phyloP scores from a whole-genome alignment of 768 basidiomycete species.

The Tephrocybe sp. region DNA sequence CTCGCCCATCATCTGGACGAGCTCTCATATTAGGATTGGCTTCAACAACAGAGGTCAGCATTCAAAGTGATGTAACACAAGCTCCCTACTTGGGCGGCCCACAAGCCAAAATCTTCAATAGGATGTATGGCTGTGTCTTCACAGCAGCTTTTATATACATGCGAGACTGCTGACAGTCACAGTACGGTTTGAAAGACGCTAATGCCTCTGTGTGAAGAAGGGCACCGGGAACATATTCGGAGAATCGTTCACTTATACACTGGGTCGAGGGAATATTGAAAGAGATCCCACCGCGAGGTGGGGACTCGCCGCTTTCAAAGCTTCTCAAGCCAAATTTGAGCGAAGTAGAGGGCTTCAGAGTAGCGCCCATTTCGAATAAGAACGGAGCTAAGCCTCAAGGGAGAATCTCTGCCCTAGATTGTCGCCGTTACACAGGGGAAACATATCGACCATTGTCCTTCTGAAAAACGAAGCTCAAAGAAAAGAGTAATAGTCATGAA shows the following conservation, averaged over 20 bases:
- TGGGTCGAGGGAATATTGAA: background rate
- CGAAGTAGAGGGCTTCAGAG: constrained; percentile 38
- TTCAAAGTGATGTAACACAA: too few relatives aligned
- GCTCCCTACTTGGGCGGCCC: constrained; percentile 20
- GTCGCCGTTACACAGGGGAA: constrained; percentile 41
- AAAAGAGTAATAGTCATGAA: background rate
- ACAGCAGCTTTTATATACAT: constrained; percentile 38
- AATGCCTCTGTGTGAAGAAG: constrained; percentile 38
- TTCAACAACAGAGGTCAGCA: background rate
- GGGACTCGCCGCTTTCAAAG: constrained; percentile 21
- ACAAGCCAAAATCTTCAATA: constrained; percentile 37
- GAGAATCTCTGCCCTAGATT: constrained; percentile 35
- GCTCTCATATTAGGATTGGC: constrained; percentile 24
- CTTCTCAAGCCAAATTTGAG: constrained; percentile 27
- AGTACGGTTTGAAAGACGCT: constrained; percentile 38
- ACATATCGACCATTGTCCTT: constrained; percentile 35
- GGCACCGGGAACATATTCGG: constrained; percentile 10
- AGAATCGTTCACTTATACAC: background rate
- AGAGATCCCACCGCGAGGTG: background rate
- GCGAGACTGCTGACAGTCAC: constrained; percentile 33
- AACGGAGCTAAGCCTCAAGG: constrained; percentile 35
- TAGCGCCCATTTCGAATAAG: constrained; percentile 31
- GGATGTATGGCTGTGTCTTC: constrained; percentile 28
- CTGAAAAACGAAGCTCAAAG: constrained; percentile 16
- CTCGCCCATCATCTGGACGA: constrained; percentile 31